Evolutionary conservation across 75 land plant species (phyloP).

Genomic region (Adiantum capillusveneris): DNA sequence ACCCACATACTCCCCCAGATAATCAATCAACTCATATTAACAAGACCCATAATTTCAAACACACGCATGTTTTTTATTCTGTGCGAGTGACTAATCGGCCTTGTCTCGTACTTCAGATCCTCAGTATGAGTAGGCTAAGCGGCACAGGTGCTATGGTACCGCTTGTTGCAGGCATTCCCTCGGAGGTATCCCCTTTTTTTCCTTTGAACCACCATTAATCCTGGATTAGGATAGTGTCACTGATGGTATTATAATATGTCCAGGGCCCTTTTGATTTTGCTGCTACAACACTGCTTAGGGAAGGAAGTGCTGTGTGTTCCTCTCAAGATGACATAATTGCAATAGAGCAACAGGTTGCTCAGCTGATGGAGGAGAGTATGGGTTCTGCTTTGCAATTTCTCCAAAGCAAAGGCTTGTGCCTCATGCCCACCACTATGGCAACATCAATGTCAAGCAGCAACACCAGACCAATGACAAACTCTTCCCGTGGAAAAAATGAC

Average conservation of each 20-base stretch:
- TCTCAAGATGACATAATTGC: conserved; percentile 9
- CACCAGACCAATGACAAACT: too few relatives aligned
- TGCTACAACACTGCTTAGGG: background rate
- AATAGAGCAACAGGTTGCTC: conserved; percentile 56
- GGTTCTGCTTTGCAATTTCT: conserved; percentile 69
- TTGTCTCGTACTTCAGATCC: conserved; percentile 36
- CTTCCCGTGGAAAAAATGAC: too few relatives aligned
- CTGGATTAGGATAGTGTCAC: background rate
- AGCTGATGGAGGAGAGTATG: conserved; percentile 70
- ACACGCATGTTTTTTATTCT: too few relatives aligned
- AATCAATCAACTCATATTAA: too few relatives aligned
- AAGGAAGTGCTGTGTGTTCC: background rate
- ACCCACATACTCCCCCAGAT: too few relatives aligned
- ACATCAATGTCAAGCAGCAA: conserved; percentile 31
- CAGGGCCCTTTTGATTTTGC: background rate
- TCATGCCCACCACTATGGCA: conserved; percentile 74
- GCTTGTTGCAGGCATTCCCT: conserved; percentile 50
- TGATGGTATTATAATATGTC: background rate
- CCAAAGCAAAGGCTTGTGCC: conserved; percentile 74
- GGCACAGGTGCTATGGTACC: conserved; percentile 89
- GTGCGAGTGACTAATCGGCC: too few relatives aligned
- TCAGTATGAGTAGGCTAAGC: conserved; percentile 89
- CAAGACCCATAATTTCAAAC: too few relatives aligned
- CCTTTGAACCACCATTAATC: background rate
- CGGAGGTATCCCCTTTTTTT: conserved; percentile 42